Percentiles rank a stretch among this genome's conserved stretches.
phyloP scores from a whole-genome alignment of 768 basidiomycete genomes.

The Holtermannia corniformis region DNA sequence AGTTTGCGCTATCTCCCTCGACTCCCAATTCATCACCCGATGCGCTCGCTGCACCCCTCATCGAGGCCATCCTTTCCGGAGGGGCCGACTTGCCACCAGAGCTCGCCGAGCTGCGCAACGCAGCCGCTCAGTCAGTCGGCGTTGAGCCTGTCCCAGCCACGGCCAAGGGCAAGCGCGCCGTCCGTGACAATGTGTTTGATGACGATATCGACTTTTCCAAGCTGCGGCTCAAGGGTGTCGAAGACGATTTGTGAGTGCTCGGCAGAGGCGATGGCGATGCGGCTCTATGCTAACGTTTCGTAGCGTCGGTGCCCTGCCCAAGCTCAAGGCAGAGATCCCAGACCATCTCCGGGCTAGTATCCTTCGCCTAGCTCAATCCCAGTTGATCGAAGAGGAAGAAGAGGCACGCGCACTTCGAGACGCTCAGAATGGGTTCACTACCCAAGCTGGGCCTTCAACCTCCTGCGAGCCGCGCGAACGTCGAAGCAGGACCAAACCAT shows the following conservation, averaged over 20 bases:
- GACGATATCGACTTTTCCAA: conserved; percentile 57
- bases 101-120: conserved; percentile 53
- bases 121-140: conserved; percentile 8
- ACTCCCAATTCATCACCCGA: conserved; percentile 13
- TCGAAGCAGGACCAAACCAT: neutral
- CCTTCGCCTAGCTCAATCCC: conserved; percentile 61
- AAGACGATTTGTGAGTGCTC: conserved; percentile 47
- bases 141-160: neutral
- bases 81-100: conserved; percentile 57
- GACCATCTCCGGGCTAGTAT: conserved; percentile 80
- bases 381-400: conserved; percentile 54
- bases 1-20: conserved; percentile 15
- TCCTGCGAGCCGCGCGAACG: too few species aligned
- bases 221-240: conserved; percentile 48
- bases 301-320: conserved; percentile 2
- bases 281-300: neutral
- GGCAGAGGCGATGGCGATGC: neutral
- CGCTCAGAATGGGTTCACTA: conserved; percentile 36
- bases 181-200: conserved; percentile 60
- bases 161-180: neutral
- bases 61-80: conserved; percentile 43
- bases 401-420: conserved; percentile 35
- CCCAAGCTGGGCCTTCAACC: neutral
- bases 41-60: conserved; percentile 22
- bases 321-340: conserved; percentile 36